Conservation (phyloP, 371 early-diverging fungal genomes). For the Mucor mucedo region DNA sequence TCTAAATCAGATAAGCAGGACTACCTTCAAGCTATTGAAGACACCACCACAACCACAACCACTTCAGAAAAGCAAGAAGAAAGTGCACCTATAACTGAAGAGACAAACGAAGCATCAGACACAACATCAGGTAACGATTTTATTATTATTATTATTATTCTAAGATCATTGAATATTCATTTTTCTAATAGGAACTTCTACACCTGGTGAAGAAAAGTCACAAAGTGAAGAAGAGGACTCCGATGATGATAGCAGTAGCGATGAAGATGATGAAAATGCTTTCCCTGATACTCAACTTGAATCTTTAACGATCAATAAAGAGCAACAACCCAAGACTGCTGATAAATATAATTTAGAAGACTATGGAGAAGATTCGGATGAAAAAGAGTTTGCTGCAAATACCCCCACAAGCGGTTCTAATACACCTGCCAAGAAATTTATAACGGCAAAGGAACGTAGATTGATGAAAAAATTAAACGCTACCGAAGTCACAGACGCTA, state of each 20-base stretch:
- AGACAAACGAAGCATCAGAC: constrained; percentile 3
- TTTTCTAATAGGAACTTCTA: constrained; percentile 2
- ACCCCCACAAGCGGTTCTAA: constrained; percentile 2
- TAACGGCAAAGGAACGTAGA: constrained; percentile 81
- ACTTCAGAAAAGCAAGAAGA: not conserved
- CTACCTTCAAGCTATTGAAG: constrained; percentile 17
- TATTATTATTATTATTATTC: not conserved
- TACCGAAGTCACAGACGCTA: constrained; percentile 26
- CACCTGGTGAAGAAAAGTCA: not conserved
- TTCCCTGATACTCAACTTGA: constrained; percentile 69
- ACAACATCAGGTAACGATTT: not conserved
- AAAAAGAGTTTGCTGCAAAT: constrained; percentile 17
- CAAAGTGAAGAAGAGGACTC: constrained; percentile 22
- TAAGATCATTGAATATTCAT: not conserved
- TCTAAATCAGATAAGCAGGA: not conserved
- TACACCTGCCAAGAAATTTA: constrained; percentile 47
- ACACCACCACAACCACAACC: not conserved
- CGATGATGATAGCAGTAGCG: constrained; percentile 42
- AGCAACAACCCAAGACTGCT: constrained; percentile 30
- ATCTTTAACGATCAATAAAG: constrained; percentile 15
- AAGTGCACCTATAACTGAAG: constrained; percentile 6
- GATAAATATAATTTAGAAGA: constrained; percentile 78
- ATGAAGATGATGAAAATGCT: constrained; percentile 47
- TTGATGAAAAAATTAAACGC: constrained; percentile 66
- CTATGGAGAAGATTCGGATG: constrained; percentile 65